Evolutionary conservation across 2,329 filamentous ascomycete species (phyloP).

Genomic region (Rasamsonia emersonii): DNA sequence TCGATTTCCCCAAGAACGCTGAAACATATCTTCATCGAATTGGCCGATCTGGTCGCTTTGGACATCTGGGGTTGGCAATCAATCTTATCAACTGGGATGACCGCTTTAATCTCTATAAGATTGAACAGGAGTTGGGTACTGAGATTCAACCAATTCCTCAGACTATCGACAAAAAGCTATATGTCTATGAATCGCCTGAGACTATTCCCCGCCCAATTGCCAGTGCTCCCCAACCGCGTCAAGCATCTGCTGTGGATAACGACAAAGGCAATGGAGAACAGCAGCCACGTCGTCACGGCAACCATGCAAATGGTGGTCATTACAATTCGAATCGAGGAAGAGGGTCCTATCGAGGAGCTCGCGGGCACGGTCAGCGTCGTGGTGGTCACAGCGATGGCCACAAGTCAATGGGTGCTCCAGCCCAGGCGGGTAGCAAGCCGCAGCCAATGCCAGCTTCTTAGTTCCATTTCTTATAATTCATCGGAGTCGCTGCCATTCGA

Average conservation of each 20-base stretch:
- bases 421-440: constrained; percentile 20
- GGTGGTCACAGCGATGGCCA: constrained; percentile 25
- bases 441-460: constrained; percentile 25
- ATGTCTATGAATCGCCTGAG: constrained; percentile 95
- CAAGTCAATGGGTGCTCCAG: constrained; percentile 18
- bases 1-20: constrained; percentile 98
- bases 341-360: constrained; percentile 35
- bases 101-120: constrained; percentile 96
- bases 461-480: background rate
- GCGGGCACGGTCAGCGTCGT: constrained; percentile 35
- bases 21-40: constrained; percentile 98
- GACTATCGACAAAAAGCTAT: constrained; percentile 93
- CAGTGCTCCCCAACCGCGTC: constrained; percentile 37
- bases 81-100: constrained; percentile 99
- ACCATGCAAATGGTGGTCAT: constrained; percentile 27
- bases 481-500: too few relatives aligned
- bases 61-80: constrained; percentile 93
- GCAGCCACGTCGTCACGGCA: constrained; percentile 25
- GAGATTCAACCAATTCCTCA: constrained; percentile 95
- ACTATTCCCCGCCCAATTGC: constrained; percentile 78
- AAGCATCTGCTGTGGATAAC: constrained; percentile 11
- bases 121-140: constrained; percentile 92
- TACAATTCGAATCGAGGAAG: constrained; percentile 31
- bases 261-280: constrained; percentile 20
- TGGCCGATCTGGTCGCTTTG: constrained; percentile 92